Evolutionary conservation across 495 filamentous ascomycete species (phyloP).

Genomic region (Penicillium dipodomyicola): DNA sequence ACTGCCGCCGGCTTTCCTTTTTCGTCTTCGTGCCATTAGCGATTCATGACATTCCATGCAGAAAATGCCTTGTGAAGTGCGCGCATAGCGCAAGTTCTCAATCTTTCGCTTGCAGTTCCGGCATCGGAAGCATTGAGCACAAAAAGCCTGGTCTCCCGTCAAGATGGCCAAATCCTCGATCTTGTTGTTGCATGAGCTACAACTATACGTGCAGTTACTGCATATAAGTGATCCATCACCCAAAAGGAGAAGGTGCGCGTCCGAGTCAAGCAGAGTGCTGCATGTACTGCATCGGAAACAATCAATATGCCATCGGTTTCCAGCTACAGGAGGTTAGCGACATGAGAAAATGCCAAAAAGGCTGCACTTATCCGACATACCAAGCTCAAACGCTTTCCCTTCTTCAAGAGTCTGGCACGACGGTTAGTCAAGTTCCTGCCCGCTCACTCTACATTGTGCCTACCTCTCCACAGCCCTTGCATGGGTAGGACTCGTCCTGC

Average conservation of each 20-base stretch:
- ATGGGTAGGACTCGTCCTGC: slow-evolving; percentile 84
- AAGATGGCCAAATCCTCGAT: slow-evolving; percentile 98
- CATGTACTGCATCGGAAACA: slow-evolving; percentile 99
- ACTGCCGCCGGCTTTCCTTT: slow-evolving; percentile 67
- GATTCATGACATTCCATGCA: slow-evolving; percentile 99
- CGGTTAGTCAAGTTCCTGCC: slow-evolving; percentile 13
- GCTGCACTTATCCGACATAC: slow-evolving; percentile 54
- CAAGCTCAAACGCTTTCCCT: slow-evolving; percentile 96
- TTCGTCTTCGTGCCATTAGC: slow-evolving; percentile 92
- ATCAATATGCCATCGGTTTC: slow-evolving; percentile 98
- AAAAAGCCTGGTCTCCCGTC: slow-evolving; percentile 98
- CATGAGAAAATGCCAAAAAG: slow-evolving; percentile 8
- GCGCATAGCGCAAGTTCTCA: slow-evolving; percentile 95
- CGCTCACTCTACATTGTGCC: slow-evolving; percentile 21
- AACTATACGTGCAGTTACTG: slow-evolving; percentile 99
- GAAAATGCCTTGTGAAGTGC: slow-evolving; percentile 97
- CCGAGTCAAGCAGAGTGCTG: slow-evolving; percentile 91
- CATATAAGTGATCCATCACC: slow-evolving; percentile 98
- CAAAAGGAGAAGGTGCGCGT: slow-evolving; percentile 94
- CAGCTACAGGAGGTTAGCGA: slow-evolving; percentile 57
- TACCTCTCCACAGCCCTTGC: slow-evolving; percentile 98
- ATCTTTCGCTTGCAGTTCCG: slow-evolving; percentile 98
- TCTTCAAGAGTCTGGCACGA: slow-evolving; percentile 82
- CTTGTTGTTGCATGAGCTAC: slow-evolving; percentile 94
- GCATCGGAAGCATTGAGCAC: slow-evolving; percentile 94